Evolutionary conservation across 345 rosid species (phyloP).

Genomic region (Geranium brycei): DNA sequence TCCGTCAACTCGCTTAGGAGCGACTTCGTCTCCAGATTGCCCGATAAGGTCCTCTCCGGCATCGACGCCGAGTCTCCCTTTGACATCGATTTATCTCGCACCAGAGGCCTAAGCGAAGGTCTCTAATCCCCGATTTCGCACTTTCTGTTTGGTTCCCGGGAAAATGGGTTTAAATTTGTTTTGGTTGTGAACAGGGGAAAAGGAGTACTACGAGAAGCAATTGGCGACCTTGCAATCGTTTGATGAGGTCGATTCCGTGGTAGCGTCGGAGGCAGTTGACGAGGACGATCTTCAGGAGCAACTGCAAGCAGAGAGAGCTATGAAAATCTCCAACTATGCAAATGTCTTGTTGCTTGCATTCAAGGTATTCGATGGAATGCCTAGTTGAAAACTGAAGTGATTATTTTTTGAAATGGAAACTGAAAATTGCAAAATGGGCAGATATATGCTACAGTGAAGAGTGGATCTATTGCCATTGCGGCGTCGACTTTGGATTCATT

Average conservation of each 20-base stretch:
- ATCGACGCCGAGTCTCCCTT: conserved; percentile 38
- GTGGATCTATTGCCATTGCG: conserved; percentile 91
- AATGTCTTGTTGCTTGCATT: conserved; percentile 54
- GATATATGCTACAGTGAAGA: conserved; percentile 71
- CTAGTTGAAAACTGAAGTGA: too few relatives aligned
- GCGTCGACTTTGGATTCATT: conserved; percentile 92
- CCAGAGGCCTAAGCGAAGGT: conserved; percentile 37
- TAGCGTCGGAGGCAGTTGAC: conserved; percentile 10
- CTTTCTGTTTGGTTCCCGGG: too few relatives aligned
- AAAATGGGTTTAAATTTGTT: too few relatives aligned
- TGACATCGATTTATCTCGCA: conserved; percentile 28
- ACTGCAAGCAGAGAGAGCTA: conserved; percentile 49
- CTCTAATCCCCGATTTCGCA: too few relatives aligned
- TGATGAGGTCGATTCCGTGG: conserved; percentile 53
- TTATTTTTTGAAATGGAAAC: too few relatives aligned
- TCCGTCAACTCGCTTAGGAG: conserved; percentile 21
- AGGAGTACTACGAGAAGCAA: conserved; percentile 63
- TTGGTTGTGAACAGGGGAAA: conserved; percentile 31
- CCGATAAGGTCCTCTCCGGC: conserved; percentile 36
- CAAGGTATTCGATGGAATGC: conserved; percentile 33
- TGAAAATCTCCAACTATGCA: conserved; percentile 69
- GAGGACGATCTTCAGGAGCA: conserved; percentile 21
- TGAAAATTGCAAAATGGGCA: conserved; percentile 9
- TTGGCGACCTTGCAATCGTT: conserved; percentile 61
- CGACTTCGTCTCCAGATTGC: conserved; percentile 39